Conservation (phyloP, 2,329 filamentous ascomycete species). For the Penicillium palitans region DNA sequence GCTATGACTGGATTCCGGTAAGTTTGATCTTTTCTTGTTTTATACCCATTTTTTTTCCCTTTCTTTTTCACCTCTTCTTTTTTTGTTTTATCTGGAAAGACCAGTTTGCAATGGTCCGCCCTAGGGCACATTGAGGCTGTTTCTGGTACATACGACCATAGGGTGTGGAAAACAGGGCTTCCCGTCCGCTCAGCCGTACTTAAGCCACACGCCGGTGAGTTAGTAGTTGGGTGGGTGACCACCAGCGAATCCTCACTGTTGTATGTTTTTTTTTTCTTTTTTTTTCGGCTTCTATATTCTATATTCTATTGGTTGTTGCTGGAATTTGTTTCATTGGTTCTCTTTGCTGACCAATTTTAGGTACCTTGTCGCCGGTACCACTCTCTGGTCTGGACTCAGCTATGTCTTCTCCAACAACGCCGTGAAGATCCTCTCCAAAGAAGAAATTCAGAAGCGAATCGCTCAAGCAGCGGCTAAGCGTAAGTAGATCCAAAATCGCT, state of each 20-base stretch:
- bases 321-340: neutral
- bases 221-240: conserved; percentile 53
- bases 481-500: conserved; percentile 13
- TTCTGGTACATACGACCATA: conserved; percentile 46
- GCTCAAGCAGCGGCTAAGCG: conserved; percentile 32
- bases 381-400: conserved; percentile 88
- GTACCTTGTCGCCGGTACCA: conserved; percentile 83
- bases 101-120: conserved; percentile 2
- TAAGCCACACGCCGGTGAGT: conserved; percentile 50
- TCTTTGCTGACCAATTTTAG: conserved; percentile 46
- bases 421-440: conserved; percentile 72
- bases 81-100: conserved; percentile 3
- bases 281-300: neutral
- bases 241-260: conserved; percentile 50
- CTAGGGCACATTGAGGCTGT: conserved; percentile 2
- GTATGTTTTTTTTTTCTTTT: conserved; percentile 38
- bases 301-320: neutral
- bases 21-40: conserved; percentile 24
- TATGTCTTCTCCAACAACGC: conserved; percentile 90
- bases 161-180: conserved; percentile 52
- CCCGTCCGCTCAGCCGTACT: conserved; percentile 52
- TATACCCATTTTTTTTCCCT: neutral
- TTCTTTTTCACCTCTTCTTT: neutral
- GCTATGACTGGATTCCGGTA: conserved; percentile 55
- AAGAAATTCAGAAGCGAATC: conserved; percentile 42